Evolutionary conservation across 2,329 filamentous ascomycete species (phyloP).

Genomic region (Aspergillus flavus): DNA sequence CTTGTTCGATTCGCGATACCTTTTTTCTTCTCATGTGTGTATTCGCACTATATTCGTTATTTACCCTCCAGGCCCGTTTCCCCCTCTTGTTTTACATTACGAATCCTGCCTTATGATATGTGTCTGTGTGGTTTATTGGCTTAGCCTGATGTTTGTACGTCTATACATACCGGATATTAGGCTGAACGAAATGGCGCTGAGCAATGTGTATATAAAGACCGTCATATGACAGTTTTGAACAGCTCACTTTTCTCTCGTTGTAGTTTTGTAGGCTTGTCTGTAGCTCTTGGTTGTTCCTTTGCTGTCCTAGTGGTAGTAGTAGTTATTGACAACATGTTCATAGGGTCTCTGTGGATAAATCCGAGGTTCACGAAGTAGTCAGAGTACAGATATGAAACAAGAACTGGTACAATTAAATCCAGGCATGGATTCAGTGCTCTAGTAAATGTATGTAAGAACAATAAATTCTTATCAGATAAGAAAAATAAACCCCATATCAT

Average conservation of each 20-base stretch:
- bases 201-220: conserved; percentile 3
- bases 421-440: not conserved
- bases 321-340: not conserved
- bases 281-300: not conserved
- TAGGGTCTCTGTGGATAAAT: not conserved
- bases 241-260: not conserved
- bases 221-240: not conserved
- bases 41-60: conserved; percentile 4
- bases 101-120: conserved; percentile 16
- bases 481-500: conserved; percentile 4
- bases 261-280: not conserved
- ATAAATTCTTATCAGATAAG: not conserved
- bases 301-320: not conserved
- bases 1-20: conserved; percentile 22
- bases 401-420: not conserved
- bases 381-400: not conserved
- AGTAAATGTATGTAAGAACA: too few relatives aligned
- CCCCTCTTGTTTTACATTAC: conserved; percentile 12
- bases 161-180: conserved; percentile 13
- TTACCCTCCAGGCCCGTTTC: conserved; percentile 8
- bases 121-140: conserved; percentile 10
- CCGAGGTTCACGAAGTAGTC: not conserved
- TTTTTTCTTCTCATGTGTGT: conserved; percentile 20
- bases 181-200: conserved; percentile 2
- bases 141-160: conserved; percentile 8